These are phyloP conservation scores for Xylogone sp. DNA, from an alignment of 2,329 filamentous ascomycete species.

Conservation along the genomic window DNA sequence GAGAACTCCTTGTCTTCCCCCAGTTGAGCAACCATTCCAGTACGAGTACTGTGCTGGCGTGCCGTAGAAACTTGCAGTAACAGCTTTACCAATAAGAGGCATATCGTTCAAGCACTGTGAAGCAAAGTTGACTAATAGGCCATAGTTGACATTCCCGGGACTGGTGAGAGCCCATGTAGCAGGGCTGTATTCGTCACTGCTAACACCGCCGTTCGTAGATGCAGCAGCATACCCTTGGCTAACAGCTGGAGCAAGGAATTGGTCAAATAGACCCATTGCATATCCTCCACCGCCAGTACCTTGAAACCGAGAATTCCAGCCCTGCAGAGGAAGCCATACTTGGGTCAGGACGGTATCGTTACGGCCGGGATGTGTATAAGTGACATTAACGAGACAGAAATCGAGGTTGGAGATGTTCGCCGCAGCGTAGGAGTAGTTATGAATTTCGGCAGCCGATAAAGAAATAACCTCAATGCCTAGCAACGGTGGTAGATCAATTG, in stretches of 20 bases:
- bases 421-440: no score
- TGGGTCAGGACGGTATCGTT: constrained; percentile 17
- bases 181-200: background rate
- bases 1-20: constrained; percentile 1
- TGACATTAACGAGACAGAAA: constrained; percentile 25
- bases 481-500: no score
- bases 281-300: constrained; percentile 29
- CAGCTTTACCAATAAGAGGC: background rate
- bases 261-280: constrained; percentile 20
- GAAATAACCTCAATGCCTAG: no score
- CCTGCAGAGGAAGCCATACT: constrained; percentile 19
- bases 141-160: background rate
- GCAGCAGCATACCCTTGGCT: constrained; percentile 25
- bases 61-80: background rate
- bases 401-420: no score
- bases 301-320: constrained; percentile 28
- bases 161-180: constrained; percentile 5
- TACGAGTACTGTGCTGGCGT: background rate
- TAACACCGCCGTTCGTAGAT: constrained; percentile 23
- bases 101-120: background rate
- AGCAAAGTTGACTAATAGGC: background rate
- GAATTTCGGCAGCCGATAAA: no score
- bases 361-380: constrained; percentile 19
- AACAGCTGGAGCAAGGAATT: constrained; percentile 17
- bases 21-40: constrained; percentile 2